Evolutionary conservation across 352 stramenopile species (phyloP), one percentile per base, ranked within the genome.

Genomic region (Pythium utonaiense): DNA sequence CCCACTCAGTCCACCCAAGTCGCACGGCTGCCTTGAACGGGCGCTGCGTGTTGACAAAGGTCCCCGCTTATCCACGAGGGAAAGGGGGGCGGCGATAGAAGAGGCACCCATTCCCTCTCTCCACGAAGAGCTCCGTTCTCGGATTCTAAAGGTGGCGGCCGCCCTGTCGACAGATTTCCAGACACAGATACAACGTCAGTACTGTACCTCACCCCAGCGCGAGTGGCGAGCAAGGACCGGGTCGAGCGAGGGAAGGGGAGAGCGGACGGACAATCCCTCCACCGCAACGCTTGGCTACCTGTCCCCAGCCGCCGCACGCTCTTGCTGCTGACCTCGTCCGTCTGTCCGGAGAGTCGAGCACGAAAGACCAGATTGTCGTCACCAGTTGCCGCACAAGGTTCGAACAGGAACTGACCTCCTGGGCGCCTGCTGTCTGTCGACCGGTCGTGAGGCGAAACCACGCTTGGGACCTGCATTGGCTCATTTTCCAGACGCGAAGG

Each of bases 401-500:
- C 36, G 36, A 44, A 10, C 36, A 44, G 7, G 12, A 22, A 5
- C 36, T 22, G 36, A 44, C 16, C 36, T 44, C n/a, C n/a, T n/a
- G 36, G 8, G 16, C 36, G 36, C 13, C 36, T 22, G 7, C 36
- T 5, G 36, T 13, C 36, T 44, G 36, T 53, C 47, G 47, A 53
- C 47, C 27, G 47, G 27, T 53, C 47, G 47, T 53, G 47, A 38
- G 47, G 47, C 47, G 47, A 53, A 53, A 53, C 47, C 47, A 33
- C 22, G 25, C 16, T 17, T 49, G 27, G 6, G 45, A 33, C 9
- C 45, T 19, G 22, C 47, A 38, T n/a, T n/a, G 6, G 27, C 47
- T 28, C 42, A 50, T 50, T 50, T 44, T n/a, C 36, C 36, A n/a
- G 16, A 50, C 38, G 24, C 45, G 47, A 65, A 59, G 50, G 50